A percentile compares a stretch with the other conserved stretches of the same genome.
Evolutionary conservation across 371 early-diverging fungal genomes (phyloP).

Genomic region (Mortierella sp.): DNA sequence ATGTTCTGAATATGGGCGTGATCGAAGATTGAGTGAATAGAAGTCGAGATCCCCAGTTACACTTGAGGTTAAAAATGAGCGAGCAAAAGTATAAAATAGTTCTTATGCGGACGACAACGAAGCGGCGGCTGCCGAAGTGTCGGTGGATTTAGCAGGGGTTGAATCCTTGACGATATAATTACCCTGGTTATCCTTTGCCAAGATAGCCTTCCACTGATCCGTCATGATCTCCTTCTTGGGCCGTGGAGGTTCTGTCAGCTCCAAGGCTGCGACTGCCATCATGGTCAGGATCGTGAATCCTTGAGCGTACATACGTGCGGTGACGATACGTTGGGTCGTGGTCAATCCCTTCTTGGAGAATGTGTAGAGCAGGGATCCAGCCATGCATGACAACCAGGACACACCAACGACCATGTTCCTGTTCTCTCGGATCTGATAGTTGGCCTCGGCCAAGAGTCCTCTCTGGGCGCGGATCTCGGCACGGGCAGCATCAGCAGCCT

Average conservation of each 20-base stretch:
- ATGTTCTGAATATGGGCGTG: too few relatives aligned
- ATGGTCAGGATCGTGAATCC: slow-evolving; percentile 54
- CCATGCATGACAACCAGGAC: slow-evolving; percentile 79
- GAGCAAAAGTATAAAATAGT: neutral
- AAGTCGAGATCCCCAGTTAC: too few relatives aligned
- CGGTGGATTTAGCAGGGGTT: neutral
- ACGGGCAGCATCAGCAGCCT: slow-evolving; percentile 46
- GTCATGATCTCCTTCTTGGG: slow-evolving; percentile 46
- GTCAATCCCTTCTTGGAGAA: slow-evolving; percentile 76
- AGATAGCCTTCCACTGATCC: slow-evolving; percentile 54
- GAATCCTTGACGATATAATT: slow-evolving; percentile 45
- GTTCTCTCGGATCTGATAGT: slow-evolving; percentile 57
- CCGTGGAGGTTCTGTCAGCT: slow-evolving; percentile 37
- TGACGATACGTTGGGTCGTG: slow-evolving; percentile 79
- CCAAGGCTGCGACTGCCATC: slow-evolving; percentile 53
- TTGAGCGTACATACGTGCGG: slow-evolving; percentile 70
- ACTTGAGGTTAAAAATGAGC: too few relatives aligned
- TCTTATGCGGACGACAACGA: slow-evolving; percentile 22
- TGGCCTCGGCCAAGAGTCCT: slow-evolving; percentile 38
- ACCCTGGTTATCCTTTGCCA: slow-evolving; percentile 52
- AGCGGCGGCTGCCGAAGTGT: slow-evolving; percentile 15
- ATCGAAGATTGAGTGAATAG: too few relatives aligned
- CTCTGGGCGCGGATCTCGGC: slow-evolving; percentile 54
- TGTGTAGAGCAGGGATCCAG: slow-evolving; percentile 70
- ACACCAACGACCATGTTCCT: slow-evolving; percentile 67